Conservation (phyloP, 2,329 filamentous ascomycete genomes). For the Polytolypa hystricis region DNA sequence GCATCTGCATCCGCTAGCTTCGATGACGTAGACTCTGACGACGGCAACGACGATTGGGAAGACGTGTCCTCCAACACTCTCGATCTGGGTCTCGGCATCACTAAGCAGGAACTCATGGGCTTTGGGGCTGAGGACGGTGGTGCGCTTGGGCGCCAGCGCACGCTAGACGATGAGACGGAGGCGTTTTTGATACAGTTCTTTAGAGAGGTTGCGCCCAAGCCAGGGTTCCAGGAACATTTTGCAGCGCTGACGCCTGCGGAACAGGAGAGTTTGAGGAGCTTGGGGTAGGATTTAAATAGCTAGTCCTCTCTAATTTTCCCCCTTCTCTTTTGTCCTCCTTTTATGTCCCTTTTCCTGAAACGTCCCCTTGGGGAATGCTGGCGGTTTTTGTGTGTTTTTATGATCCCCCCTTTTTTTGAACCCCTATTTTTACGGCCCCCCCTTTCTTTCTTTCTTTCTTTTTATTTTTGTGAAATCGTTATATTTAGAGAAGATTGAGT, state of each 20-base stretch:
- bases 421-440: too few species aligned
- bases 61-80: constrained; percentile 66
- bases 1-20: constrained; percentile 49
- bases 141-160: constrained; percentile 43
- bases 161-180: constrained; percentile 83
- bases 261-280: constrained; percentile 27
- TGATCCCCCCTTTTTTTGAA: too few species aligned
- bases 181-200: constrained; percentile 78
- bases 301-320: too few species aligned
- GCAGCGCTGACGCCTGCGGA: constrained; percentile 43
- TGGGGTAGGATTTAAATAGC: too few species aligned
- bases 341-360: too few species aligned
- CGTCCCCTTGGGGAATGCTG: too few species aligned
- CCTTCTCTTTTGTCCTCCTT: too few species aligned
- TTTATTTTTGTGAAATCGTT: too few species aligned
- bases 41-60: constrained; percentile 79
- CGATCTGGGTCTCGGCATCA: constrained; percentile 60
- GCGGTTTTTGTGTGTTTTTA: too few species aligned
- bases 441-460: too few species aligned
- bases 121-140: constrained; percentile 49
- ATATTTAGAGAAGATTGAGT: too few species aligned
- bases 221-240: constrained; percentile 46
- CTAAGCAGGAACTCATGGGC: constrained; percentile 69
- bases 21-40: constrained; percentile 51
- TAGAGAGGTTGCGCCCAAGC: constrained; percentile 41